Evolutionary conservation across 2,329 filamentous ascomycete genomes (phyloP).

Genomic region (Phoma sp.): DNA sequence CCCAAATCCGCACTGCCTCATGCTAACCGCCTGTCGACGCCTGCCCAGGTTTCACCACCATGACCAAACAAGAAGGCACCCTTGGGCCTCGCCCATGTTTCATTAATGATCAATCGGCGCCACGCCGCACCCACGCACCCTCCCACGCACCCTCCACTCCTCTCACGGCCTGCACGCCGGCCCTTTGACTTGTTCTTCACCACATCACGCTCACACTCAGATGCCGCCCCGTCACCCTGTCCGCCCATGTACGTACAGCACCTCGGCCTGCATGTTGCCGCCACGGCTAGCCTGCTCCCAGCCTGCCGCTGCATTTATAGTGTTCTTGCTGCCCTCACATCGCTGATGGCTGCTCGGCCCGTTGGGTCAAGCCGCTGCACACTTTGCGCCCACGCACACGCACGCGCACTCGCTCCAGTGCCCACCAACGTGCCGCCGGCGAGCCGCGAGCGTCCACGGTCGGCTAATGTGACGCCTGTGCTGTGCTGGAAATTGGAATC

Average conservation of each 20-base stretch:
- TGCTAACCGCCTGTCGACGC: slow-evolving; percentile 33
- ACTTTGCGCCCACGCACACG: not conserved
- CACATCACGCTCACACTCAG: slow-evolving; percentile 4
- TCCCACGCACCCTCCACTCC: too few relatives aligned
- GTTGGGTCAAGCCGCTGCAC: slow-evolving; percentile 17
- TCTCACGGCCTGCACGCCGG: slow-evolving; percentile 6
- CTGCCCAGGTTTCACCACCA: slow-evolving; percentile 25
- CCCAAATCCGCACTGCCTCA: slow-evolving; percentile 31
- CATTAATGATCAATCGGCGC: slow-evolving; percentile 32
- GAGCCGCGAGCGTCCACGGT: slow-evolving; percentile 20
- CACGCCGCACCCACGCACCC: slow-evolving; percentile 6
- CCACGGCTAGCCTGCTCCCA: slow-evolving; percentile 3
- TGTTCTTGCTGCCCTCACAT: slow-evolving; percentile 5
- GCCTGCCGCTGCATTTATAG: slow-evolving; percentile 1
- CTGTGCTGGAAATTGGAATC: not conserved
- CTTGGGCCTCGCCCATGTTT: slow-evolving; percentile 29
- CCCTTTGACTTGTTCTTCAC: slow-evolving; percentile 13
- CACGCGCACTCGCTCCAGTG: slow-evolving; percentile 1
- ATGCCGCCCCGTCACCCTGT: slow-evolving; percentile 2
- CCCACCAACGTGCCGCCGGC: slow-evolving; percentile 4
- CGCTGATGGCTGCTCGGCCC: slow-evolving; percentile 29
- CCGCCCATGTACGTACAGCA: not conserved
- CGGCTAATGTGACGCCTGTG: slow-evolving; percentile 24
- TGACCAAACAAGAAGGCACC: slow-evolving; percentile 34
- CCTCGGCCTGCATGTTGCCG: slow-evolving; percentile 9